Base-by-base conservation (phyloP, 2,329 filamentous ascomycete genomes). In the Drechslerella coelobrocha region DNA sequence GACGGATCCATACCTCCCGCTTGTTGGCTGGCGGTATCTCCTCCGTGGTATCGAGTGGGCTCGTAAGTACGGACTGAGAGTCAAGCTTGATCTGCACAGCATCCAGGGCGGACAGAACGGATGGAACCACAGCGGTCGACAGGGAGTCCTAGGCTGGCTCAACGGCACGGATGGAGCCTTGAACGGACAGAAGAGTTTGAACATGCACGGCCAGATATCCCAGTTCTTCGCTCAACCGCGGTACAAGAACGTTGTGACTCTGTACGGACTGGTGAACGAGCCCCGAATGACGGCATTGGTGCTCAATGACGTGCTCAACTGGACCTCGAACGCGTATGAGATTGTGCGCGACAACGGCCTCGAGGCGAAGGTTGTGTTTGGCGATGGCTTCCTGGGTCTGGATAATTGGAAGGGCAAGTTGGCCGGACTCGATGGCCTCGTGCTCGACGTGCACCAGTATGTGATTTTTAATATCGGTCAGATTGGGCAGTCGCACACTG, bases 371-470 rank as follows among this genome's bases (percentile, higher is more conserved):
- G 80, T 97, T 62, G 88, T 95, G 39, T 94, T 99, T 76, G 93
- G 92, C 61, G 94, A 99, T 79, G 94, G 94, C 23, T 99, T 99
- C 82, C 86, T 95, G 80, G 93, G 93, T 9, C 85, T 97, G 2
- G 83, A 84, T 74, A 93, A 95, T 77, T 99, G 94, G 94, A 88
- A 96, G 78, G 91, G 90, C 41, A 84, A 89, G 78, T 84, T 97
- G 74, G 85, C 89, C 74, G 83, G 84, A 21, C 84, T 89, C 77
- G 83, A 88, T 50, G 85, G 88, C 73, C 82, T 97, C 73, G 85
- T 96, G 17, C 86, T 99, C n/a, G 94, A 99, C 79, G 94, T 95
- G 37, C 94, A 99, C 80, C 93, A 97, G 79, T 99, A 99, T 79
- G 91, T 96, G 77, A 97, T 97, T 79, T 99, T 99, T 84, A 97